Conservation (phyloP, 192 early-diverging fungal genomes). For the Dissophora globulifera region DNA sequence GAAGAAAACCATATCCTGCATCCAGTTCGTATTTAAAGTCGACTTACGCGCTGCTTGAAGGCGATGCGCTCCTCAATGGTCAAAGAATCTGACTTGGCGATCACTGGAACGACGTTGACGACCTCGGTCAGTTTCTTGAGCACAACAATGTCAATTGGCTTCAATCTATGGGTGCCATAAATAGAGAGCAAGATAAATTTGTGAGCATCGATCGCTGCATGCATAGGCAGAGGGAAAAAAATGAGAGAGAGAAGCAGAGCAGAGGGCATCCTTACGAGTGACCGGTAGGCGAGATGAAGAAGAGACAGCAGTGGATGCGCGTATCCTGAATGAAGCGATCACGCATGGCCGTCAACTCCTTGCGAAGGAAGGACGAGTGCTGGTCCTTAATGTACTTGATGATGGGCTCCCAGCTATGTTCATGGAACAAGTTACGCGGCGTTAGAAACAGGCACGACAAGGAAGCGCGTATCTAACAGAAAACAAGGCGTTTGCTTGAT, state of each 20-base stretch:
- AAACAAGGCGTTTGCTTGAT: no score
- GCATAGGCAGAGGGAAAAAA: neutral
- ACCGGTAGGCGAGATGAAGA: slow-evolving; percentile 96
- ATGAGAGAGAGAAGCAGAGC: no score
- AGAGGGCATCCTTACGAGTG: slow-evolving; percentile 74
- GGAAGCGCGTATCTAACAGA: no score
- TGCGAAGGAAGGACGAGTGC: slow-evolving; percentile 93
- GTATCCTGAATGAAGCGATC: slow-evolving; percentile 94
- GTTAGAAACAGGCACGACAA: no score
- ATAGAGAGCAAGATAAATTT: slow-evolving; percentile 16
- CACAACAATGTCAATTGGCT: slow-evolving; percentile 88
- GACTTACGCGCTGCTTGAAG: slow-evolving; percentile 79
- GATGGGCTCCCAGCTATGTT: slow-evolving; percentile 98
- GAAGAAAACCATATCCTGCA: neutral
- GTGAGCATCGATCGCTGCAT: slow-evolving; percentile 12
- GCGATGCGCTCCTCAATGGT: slow-evolving; percentile 84
- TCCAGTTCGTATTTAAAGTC: no score
- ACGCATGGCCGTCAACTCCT: slow-evolving; percentile 89
- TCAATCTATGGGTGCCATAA: slow-evolving; percentile 63
- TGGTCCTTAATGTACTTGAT: slow-evolving; percentile 99
- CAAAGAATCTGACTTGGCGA: slow-evolving; percentile 91
- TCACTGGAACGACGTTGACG: slow-evolving; percentile 89
- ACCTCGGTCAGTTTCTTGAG: slow-evolving; percentile 86
- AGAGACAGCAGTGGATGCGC: slow-evolving; percentile 94
- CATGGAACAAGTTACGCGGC: no score